Percentiles rank a stretch among this genome's conserved stretches.
These are phyloP conservation scores for Pythium grandisporangium DNA, from an alignment of 352 stramenopile species.

Conservation along the genomic window DNA sequence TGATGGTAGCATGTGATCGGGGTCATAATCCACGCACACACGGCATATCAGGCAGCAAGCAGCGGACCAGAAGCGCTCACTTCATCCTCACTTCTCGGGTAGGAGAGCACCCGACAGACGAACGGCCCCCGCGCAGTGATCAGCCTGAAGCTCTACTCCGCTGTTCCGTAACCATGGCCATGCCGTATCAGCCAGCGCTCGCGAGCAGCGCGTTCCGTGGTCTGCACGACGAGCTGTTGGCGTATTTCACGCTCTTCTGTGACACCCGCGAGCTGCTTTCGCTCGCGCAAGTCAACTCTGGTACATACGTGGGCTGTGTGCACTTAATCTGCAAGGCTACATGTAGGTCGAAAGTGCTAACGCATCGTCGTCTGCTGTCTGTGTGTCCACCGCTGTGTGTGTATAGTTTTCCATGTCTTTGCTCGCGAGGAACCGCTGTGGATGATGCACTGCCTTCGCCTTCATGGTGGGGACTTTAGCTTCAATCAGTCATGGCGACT, in stretches of 20 bases:
- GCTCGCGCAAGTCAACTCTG: slow-evolving; percentile 60
- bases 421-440: slow-evolving; percentile 72
- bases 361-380: too few species aligned
- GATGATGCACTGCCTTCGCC: slow-evolving; percentile 71
- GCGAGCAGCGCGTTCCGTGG: slow-evolving; percentile 37
- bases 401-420: slow-evolving; percentile 72
- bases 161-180: slow-evolving; percentile 4
- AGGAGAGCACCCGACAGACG: too few species aligned
- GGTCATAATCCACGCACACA: too few species aligned
- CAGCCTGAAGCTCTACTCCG: too few species aligned
- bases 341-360: too few species aligned
- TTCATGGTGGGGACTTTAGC: slow-evolving; percentile 58
- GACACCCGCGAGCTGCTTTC: slow-evolving; percentile 45
- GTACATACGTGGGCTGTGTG: slow-evolving; percentile 15
- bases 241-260: slow-evolving; percentile 71
- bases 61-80: too few species aligned
- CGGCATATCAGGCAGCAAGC: too few species aligned
- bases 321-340: too few species aligned
- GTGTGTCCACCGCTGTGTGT: background rate
- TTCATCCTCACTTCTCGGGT: too few species aligned
- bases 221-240: slow-evolving; percentile 72
- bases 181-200: slow-evolving; percentile 53
- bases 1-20: too few species aligned
- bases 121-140: too few species aligned
- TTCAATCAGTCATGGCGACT: slow-evolving; percentile 64